phyloP scores from a whole-genome alignment of 768 basidiomycete species.

The Tricholoma terreum region DNA sequence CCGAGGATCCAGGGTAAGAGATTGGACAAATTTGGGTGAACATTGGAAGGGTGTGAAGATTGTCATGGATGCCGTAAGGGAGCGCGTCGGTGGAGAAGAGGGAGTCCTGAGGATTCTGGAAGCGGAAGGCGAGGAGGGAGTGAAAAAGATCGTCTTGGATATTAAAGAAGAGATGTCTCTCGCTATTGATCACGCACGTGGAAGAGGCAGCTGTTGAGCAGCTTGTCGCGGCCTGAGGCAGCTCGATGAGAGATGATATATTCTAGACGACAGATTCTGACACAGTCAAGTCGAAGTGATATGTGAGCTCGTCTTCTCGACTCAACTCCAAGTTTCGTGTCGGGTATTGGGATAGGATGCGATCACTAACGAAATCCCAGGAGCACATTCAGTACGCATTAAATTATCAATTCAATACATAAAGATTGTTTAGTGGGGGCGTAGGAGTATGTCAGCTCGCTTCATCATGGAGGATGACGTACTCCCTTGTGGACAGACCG shows the following conservation, averaged over 20 bases:
- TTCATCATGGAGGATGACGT: constrained; percentile 83
- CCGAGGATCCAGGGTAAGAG: constrained; percentile 47
- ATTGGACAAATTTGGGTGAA: constrained; percentile 48
- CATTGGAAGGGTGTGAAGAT: constrained; percentile 45
- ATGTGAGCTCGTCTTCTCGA: no score
- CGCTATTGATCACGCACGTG: not conserved
- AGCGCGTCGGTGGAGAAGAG: constrained; percentile 44
- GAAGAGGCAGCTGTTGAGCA: not conserved
- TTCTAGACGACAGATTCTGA: no score
- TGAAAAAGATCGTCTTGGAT: constrained; percentile 36
- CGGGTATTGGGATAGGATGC: not conserved
- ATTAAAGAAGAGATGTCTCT: constrained; percentile 29
- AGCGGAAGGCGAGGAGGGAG: constrained; percentile 33
- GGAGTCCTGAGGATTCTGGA: constrained; percentile 38
- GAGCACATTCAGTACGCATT: not conserved
- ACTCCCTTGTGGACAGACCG: constrained; percentile 76
- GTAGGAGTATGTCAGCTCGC: constrained; percentile 33
- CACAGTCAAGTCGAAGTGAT: no score
- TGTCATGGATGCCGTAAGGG: constrained; percentile 47
- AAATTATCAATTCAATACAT: constrained; percentile 1
- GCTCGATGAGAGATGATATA: no score
- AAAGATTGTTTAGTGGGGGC: not conserved
- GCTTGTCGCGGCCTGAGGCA: not conserved
- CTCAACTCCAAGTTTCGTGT: not conserved
- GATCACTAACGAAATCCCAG: not conserved